phyloP scores from a whole-genome alignment of 2,329 filamentous ascomycete genomes.

The Fusarium miscanthi region DNA sequence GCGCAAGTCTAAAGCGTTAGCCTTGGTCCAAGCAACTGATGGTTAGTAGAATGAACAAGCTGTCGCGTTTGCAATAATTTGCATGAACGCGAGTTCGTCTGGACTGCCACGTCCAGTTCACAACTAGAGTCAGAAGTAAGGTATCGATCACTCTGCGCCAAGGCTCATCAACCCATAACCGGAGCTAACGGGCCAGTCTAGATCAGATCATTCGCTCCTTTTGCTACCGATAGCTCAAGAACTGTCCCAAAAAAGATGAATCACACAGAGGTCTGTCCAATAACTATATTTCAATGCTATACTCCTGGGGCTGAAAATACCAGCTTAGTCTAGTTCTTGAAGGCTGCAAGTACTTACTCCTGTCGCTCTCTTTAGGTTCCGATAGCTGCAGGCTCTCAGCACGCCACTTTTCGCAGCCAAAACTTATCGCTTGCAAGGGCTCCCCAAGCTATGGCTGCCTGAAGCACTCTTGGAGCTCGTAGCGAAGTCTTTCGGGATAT shows the following conservation, averaged over 20 bases:
- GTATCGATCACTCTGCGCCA: too few species aligned
- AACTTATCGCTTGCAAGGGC: fast-evolving
- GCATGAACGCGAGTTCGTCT: too few species aligned
- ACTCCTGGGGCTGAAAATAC: not conserved
- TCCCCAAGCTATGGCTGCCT: too few species aligned
- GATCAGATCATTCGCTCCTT: not conserved
- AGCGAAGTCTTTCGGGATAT: not conserved
- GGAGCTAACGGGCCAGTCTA: too few species aligned
- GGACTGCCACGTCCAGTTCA: not conserved
- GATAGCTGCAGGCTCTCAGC: not conserved
- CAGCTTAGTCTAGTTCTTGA: not conserved
- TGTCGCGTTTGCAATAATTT: too few species aligned
- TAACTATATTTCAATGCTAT: fast-evolving
- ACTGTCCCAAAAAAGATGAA: not conserved
- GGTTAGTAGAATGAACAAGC: not conserved
- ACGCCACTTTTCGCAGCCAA: not conserved
- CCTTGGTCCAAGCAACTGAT: too few species aligned
- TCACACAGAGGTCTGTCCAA: not conserved
- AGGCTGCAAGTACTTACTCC: not conserved
- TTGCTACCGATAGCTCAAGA: fast-evolving
- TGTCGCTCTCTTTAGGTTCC: not conserved
- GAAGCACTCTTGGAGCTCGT: not conserved
- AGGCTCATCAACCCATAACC: not conserved
- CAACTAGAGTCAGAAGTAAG: not conserved
- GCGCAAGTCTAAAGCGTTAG: fast-evolving